These are phyloP conservation scores for Parmales sp. DNA, from an alignment of 108 stramenopile genomes.

Conservation along the genomic window DNA sequence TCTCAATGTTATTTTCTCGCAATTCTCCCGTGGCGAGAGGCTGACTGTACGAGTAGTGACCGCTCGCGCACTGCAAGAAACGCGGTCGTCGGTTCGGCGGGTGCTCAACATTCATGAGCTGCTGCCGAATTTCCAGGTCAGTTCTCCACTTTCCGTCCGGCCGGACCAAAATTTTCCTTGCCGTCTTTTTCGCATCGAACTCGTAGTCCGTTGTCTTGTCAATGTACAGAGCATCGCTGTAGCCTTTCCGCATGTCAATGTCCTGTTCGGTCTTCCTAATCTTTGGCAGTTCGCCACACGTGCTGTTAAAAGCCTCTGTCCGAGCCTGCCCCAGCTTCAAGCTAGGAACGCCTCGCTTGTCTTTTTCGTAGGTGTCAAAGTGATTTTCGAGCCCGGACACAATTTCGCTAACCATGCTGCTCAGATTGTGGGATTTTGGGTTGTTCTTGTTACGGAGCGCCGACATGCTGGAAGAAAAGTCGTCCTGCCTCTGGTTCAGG, in stretches of 20 bases:
- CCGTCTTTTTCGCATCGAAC: not conserved
- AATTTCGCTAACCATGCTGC: not conserved
- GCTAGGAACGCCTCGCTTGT: not conserved
- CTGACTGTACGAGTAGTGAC: not conserved
- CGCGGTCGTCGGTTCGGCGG: not conserved
- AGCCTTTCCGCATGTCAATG: not conserved
- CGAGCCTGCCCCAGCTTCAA: not conserved
- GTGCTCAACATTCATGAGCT: not conserved
- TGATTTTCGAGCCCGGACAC: not conserved
- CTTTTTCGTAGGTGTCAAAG: slow-evolving; percentile 1
- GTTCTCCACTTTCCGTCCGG: not conserved
- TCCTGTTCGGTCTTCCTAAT: not conserved
- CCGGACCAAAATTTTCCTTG: not conserved
- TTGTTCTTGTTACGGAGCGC: slow-evolving; percentile 5
- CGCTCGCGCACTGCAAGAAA: not conserved
- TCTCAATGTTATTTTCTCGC: not conserved
- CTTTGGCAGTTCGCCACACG: slow-evolving; percentile 1
- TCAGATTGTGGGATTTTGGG: not conserved
- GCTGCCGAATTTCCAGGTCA: not conserved
- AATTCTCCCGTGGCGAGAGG: not conserved
- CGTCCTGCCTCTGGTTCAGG: not conserved
- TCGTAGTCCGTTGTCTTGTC: not conserved
- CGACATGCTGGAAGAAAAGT: not conserved
- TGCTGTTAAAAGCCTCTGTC: not conserved
- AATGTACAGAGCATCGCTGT: not conserved